Evolutionary conservation across 164 flowering plant genomes (phyloP), one percentile per base, ranked within the genome.

Genomic region (Berberis vulgaris): DNA sequence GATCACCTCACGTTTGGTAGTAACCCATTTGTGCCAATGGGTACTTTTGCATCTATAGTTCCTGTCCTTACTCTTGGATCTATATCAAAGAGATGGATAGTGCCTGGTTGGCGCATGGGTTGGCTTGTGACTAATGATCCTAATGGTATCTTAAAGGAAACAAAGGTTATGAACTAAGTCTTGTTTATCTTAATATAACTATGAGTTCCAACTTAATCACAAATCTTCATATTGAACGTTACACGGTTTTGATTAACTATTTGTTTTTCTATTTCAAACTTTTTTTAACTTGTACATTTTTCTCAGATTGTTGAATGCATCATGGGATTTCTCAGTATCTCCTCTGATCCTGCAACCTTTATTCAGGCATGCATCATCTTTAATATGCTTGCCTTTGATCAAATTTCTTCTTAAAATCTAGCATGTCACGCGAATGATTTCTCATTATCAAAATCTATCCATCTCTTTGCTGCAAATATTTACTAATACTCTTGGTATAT

Each of bases 91-190:
- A 88, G 98, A 81, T 93, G 96, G 97, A 79, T 88, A 6, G 95
- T 93, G 26, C 98, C 98, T 10, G 98, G 98, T 60, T 93, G 96
- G 97, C 75, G 97, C 60, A 81, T 90, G 40, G 98, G 98, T 60
- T 93, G 98, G 97, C 78, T 93, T 60, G 97, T 83, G 46, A 78
- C 78, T 41, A 80, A 53, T 54, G 98, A 93, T 71, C 96, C 94
- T 3, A 66, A 68, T 67, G 86, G 85, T 75, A 65, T 61, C 44
- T 82, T 90, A 52, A 83, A 77, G 66, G 71, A 84, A 7, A 86
- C 86, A 3, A 88, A 84, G 97, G 97, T 86, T 66, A 40, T 57
- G 13, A 10, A 52, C 55, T 41, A 57, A 41, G 40, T 3, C 45
- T 7, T 7, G 45, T 39, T 41, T 57, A 3, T 55, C 38, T 55